Evolutionary conservation across 2,329 filamentous ascomycete species (phyloP).

Genomic region (Ascocoryne sarcoides): DNA sequence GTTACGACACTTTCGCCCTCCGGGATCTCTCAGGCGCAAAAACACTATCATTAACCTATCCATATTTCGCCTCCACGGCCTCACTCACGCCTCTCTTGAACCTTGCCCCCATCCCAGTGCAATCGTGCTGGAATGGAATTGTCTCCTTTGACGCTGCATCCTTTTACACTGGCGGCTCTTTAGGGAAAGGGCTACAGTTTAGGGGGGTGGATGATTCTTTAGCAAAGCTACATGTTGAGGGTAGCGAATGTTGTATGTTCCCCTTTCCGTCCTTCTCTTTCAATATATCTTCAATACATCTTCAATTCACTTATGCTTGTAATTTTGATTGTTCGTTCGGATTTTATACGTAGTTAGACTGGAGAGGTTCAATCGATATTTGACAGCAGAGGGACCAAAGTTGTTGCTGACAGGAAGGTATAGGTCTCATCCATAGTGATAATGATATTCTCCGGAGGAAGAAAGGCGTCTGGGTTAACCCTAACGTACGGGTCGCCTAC

Average conservation of each 20-base stretch:
- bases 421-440: conserved; percentile 56
- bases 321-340: too few relatives aligned
- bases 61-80: conserved; percentile 20
- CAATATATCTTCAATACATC: too few relatives aligned
- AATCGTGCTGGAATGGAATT: conserved; percentile 47
- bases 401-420: not conserved
- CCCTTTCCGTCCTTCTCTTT: not conserved
- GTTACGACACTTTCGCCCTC: conserved; percentile 55
- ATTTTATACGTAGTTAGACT: too few relatives aligned
- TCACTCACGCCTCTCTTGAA: not conserved
- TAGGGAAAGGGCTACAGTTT: conserved; percentile 37
- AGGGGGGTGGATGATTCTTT: conserved; percentile 54
- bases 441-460: conserved; percentile 13
- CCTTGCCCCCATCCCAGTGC: not conserved
- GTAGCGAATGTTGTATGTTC: conserved; percentile 66
- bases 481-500: conserved; percentile 7
- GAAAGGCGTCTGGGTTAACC: conserved; percentile 2
- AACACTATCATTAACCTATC: conserved; percentile 46
- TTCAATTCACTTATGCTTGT: too few relatives aligned
- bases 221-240: conserved; percentile 55
- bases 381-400: too few relatives aligned
- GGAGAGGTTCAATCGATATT: too few relatives aligned
- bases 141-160: conserved; percentile 11
- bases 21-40: conserved; percentile 44
- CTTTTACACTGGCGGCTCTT: conserved; percentile 29